Percentiles rank a stretch among this genome's conserved stretches.
These are phyloP conservation scores for Mucor sp. DNA, from an alignment of 371 early-diverging fungal species.

Conservation along the genomic window DNA sequence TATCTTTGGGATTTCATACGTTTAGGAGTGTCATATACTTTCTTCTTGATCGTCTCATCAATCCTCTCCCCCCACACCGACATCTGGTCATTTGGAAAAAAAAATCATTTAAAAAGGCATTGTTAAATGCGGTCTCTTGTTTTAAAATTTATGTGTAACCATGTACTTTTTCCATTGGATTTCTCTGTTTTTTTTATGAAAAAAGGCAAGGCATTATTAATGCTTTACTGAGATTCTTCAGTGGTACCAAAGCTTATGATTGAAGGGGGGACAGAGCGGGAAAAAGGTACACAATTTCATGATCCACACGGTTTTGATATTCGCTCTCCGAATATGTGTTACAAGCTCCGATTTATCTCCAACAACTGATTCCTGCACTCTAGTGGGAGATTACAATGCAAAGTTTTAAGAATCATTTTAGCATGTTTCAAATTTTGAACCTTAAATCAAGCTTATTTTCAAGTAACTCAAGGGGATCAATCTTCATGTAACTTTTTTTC, in stretches of 20 bases:
- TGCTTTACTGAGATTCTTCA: neutral
- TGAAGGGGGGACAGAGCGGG: neutral
- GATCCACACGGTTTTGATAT: neutral
- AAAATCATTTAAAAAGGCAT: neutral
- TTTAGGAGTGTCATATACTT: neutral
- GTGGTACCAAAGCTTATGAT: neutral
- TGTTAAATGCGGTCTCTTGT: neutral
- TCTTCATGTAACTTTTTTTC: neutral
- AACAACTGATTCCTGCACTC: neutral
- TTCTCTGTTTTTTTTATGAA: neutral
- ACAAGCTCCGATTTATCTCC: neutral
- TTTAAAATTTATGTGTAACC: neutral
- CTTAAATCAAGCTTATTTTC: neutral
- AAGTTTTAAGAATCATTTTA: neutral
- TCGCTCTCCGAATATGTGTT: neutral
- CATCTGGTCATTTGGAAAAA: neutral
- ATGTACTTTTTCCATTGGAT: neutral
- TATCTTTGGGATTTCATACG: neutral
- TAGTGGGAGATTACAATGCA: neutral
- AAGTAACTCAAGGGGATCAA: neutral
- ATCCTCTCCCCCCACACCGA: neutral
- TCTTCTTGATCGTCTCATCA: neutral
- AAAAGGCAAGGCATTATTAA: neutral
- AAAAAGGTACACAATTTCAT: neutral
- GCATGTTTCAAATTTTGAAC: neutral